Percentiles rank a stretch among this genome's conserved stretches.
These are phyloP conservation scores for Pichia sporocuriosa DNA, from an alignment of 805 yeast species.

Conservation along the genomic window DNA sequence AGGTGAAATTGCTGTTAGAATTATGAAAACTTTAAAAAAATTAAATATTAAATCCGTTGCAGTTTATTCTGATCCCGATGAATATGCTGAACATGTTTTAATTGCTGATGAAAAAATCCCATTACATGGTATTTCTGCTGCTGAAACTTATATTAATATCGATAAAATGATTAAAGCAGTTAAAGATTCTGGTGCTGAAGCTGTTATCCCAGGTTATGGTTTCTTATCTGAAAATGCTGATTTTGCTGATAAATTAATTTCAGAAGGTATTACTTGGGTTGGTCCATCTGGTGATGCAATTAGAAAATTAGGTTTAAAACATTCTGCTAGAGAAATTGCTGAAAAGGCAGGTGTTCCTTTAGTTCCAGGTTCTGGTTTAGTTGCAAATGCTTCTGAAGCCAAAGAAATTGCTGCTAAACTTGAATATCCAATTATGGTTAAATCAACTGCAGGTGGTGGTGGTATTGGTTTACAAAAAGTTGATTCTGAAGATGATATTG, in stretches of 20 bases:
- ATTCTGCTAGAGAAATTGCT: slow-evolving; percentile 94
- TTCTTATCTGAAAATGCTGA: slow-evolving; percentile 95
- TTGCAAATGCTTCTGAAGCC: slow-evolving; percentile 69
- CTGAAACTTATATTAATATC: slow-evolving; percentile 81
- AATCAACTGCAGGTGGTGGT: slow-evolving; percentile 99
- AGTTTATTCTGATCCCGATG: slow-evolving; percentile 85
- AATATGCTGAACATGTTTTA: slow-evolving; percentile 79
- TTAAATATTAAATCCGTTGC: slow-evolving; percentile 76
- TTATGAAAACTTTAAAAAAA: slow-evolving; percentile 80
- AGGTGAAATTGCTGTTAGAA: slow-evolving; percentile 96
- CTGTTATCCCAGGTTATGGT: slow-evolving; percentile 98
- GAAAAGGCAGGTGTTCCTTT: slow-evolving; percentile 87
- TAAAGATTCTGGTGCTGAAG: slow-evolving; percentile 76
- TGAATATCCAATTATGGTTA: slow-evolving; percentile 90
- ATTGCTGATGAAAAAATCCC: slow-evolving; percentile 79
- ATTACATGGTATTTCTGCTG: slow-evolving; percentile 74
- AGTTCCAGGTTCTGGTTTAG: slow-evolving; percentile 94
- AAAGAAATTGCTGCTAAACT: slow-evolving; percentile 62
- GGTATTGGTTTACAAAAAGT: slow-evolving; percentile 97
- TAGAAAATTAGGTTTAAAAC: slow-evolving; percentile 85
- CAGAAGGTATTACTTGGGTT: slow-evolving; percentile 81
- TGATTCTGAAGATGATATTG: slow-evolving; percentile 73
- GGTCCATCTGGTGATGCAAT: slow-evolving; percentile 97
- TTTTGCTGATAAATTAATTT: slow-evolving; percentile 79
- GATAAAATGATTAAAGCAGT: slow-evolving; percentile 87